Conservation (phyloP, 129 eudicot species). For the Lonicera japonica region DNA sequence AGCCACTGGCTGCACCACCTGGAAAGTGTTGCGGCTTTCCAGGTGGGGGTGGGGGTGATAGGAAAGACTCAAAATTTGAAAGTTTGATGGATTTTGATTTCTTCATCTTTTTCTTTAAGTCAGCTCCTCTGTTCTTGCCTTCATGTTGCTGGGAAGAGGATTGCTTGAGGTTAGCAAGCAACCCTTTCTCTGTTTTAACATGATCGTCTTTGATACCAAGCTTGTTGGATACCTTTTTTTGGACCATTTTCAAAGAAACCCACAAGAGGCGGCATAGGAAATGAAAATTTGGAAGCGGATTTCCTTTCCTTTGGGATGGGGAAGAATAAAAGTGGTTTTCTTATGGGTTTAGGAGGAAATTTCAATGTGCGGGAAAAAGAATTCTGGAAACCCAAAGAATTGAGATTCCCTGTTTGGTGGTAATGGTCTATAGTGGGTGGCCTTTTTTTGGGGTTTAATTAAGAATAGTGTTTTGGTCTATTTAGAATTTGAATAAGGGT, state of each 20-base stretch:
- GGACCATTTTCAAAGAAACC: conserved; percentile 60
- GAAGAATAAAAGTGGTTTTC: conserved; percentile 4
- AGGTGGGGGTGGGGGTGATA: conserved; percentile 12
- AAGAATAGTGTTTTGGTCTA: neutral
- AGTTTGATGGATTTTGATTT: conserved; percentile 54
- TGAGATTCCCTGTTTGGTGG: conserved; percentile 10
- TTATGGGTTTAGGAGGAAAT: neutral
- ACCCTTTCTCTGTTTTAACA: conserved; percentile 31
- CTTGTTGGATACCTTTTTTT: conserved; percentile 58
- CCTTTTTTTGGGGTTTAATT: neutral
- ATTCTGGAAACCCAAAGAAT: neutral
- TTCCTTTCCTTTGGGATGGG: conserved; percentile 11
- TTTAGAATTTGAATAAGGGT: conserved; percentile 17
- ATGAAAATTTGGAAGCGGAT: conserved; percentile 16
- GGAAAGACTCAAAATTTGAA: conserved; percentile 16
- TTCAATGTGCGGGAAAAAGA: neutral
- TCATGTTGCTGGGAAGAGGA: conserved; percentile 44
- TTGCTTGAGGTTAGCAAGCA: conserved; percentile 32
- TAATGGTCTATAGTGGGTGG: conserved; percentile 16
- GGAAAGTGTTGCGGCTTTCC: conserved; percentile 17
- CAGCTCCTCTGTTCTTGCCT: conserved; percentile 29
- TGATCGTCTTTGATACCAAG: conserved; percentile 47
- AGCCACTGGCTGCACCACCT: neutral
- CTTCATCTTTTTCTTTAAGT: conserved; percentile 64
- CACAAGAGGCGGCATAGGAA: conserved; percentile 24